Base-by-base conservation (phyloP, 2,329 filamentous ascomycete species). In the Akanthomyces lecanii region DNA sequence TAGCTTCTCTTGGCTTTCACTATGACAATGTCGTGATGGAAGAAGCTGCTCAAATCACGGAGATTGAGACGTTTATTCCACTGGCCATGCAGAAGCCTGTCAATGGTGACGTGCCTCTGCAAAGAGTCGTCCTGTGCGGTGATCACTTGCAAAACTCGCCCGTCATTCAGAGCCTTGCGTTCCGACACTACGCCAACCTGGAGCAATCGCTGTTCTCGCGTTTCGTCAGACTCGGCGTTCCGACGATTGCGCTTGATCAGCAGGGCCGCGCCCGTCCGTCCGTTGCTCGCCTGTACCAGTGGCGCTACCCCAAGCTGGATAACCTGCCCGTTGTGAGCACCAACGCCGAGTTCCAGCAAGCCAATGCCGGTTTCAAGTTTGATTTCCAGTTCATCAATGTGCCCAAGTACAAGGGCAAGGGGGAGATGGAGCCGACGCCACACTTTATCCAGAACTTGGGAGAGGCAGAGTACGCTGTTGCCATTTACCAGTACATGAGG, bases 1-100 rank as follows among this genome's bases (percentile, higher is more conserved):
- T 99, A 69, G 89, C 92, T 0, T 83, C 85, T 18, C 83, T 98
- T n/a, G 93, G 93, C 18, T 99, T 99, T 77, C 91, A 92, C 69
- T 99, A 99, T 71, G 93, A 98, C 79, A 99, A 97, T 67, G 90
- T 99, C 14, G 84, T 99, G 60, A 97, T 99, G 90, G 95, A 99
- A 78, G 95, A 99, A 81, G 94, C 95, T 5, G 95, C 95, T 14
- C 95, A 99, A 72, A 94, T 99, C 71, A 99, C 94, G 0, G 95
- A 99, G 75, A 90, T 97, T 52, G 95, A 99, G 73, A 96, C 92
- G 67, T 98, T 99, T 76, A 92, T 99, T 66, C 95, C 95, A 0
- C 81, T 97, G 60, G 90, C 93, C n/a, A 83, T 99, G 76, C 96
- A 99, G 73, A 91, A 90, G 66, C 86, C 89, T 23, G 85, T 86